Base-by-base conservation (phyloP, 495 filamentous ascomycete genomes). In the Cercophora scortea region DNA sequence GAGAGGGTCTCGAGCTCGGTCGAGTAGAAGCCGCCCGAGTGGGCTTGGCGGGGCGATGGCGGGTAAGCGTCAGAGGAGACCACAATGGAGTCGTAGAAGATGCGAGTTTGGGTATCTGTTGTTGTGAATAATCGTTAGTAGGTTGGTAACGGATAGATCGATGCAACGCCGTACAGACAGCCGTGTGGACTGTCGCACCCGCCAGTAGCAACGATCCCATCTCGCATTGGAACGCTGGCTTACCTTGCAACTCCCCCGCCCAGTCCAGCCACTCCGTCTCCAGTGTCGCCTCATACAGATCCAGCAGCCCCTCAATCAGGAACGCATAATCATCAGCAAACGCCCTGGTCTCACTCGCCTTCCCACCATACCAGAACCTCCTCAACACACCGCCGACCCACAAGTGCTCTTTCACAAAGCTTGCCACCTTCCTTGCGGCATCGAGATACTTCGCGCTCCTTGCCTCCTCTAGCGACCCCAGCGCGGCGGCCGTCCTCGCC, bases 301-400 rank as follows among this genome's bases (percentile, higher is more conserved):
- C 84, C 46, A 97, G 73, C 16, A 96, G 73, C 0, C 90, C 94
- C 32, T 83, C 79, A 45, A 90, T 89, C 47, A 97, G 61, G 66
- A 88, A 96, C 3, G 93, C 91, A 65, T 97, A 98, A 65, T 98
- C 93, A 57, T 98, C 93, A 6, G 91, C 91, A 66, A 97, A 95
- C 1, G 81, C 93, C 6, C 75, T 74, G 0, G 84, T 87, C 36
- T 86, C 77, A 25, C 88, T 87, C 1, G 63, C 35, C 12, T 85
- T 86, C 12, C 84, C 86, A 56, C 90, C 82, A 32, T 84, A 82
- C 62, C 84, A 95, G 43, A 94, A 86, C 19, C 93, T 77, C 55
- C 83, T 85, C 40, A 97, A 68, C 1, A 70, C 52, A 51, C 74
- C 70, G 1, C 67, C 54, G 60, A 90, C 83, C 71, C 83, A 95